phyloP scores from a whole-genome alignment of 441 rosid species.

The Erodium trifolium region DNA sequence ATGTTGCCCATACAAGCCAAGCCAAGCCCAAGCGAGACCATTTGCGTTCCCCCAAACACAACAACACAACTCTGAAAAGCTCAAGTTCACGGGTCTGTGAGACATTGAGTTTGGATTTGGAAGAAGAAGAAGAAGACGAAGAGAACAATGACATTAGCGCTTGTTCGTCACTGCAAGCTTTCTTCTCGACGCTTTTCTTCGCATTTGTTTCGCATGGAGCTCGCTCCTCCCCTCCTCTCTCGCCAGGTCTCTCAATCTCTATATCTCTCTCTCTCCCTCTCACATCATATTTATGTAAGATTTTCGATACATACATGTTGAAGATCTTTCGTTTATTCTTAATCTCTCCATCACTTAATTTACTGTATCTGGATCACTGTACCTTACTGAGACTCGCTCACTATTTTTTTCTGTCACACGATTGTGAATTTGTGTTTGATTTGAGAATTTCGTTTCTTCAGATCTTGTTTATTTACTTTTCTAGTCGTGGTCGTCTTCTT shows the following conservation, averaged over 20 bases:
- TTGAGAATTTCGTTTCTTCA: not conserved
- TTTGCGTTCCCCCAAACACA: no score
- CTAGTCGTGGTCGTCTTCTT: not conserved
- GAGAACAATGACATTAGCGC: not conserved
- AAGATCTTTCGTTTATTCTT: not conserved
- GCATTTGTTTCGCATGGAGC: constrained; percentile 26
- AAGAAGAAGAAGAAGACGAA: not conserved
- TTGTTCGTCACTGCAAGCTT: constrained; percentile 24
- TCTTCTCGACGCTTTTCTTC: constrained; percentile 17
- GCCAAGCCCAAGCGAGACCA: not conserved
- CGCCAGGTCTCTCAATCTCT: constrained; percentile 31
- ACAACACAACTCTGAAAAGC: no score
- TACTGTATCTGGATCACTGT: not conserved
- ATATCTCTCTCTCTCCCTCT: not conserved
- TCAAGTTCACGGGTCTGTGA: not conserved
- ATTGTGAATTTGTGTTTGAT: not conserved
- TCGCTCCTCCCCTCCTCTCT: constrained; percentile 28
- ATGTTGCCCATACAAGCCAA: not conserved
- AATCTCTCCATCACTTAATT: not conserved
- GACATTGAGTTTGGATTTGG: not conserved
- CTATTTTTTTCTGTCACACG: not conserved
- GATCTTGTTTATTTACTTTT: not conserved
- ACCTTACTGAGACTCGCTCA: not conserved
- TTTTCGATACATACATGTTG: not conserved
- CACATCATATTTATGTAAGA: not conserved